Conservation (phyloP, 1,139 yeast genomes). For the Suhomyces kunorum region DNA sequence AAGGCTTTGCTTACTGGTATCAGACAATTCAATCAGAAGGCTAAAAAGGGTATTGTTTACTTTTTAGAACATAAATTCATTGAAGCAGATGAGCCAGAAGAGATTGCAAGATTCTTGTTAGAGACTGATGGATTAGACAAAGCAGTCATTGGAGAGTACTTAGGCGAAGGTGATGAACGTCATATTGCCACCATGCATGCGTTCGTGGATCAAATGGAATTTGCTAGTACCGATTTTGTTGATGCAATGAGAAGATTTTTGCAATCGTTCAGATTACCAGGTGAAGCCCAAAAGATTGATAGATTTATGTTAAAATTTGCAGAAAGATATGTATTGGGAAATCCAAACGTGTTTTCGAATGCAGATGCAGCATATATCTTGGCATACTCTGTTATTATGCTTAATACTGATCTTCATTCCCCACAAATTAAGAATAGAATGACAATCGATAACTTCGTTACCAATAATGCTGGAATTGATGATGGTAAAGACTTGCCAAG, state of each 20-base stretch:
- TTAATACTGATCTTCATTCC: constrained; percentile 93
- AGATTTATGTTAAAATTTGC: constrained; percentile 96
- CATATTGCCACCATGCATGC: constrained; percentile 88
- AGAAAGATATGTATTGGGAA: constrained; percentile 83
- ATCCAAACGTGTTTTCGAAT: constrained; percentile 80
- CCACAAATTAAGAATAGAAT: constrained; percentile 82
- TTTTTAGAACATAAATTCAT: constrained; percentile 68
- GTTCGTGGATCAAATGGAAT: constrained; percentile 87
- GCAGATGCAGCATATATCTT: constrained; percentile 94
- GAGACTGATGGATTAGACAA: constrained; percentile 83
- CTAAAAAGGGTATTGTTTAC: constrained; percentile 72
- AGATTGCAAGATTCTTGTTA: constrained; percentile 74
- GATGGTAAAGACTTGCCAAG: constrained; percentile 84
- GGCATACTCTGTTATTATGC: constrained; percentile 88
- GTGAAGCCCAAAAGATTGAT: constrained; percentile 97
- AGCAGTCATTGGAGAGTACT: constrained; percentile 81
- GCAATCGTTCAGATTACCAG: constrained; percentile 91
- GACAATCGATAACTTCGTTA: constrained; percentile 83
- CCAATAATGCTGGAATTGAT: constrained; percentile 90
- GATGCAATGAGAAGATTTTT: constrained; percentile 83
- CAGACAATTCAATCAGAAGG: constrained; percentile 78
- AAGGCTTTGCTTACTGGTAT: constrained; percentile 79
- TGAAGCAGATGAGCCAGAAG: constrained; percentile 56
- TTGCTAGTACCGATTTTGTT: constrained; percentile 66
- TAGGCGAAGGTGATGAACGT: constrained; percentile 85